Percentiles rank a stretch among this genome's conserved stretches.
Evolutionary conservation across 2,329 filamentous ascomycete species (phyloP).

Genomic region (Dactylellina sp.): DNA sequence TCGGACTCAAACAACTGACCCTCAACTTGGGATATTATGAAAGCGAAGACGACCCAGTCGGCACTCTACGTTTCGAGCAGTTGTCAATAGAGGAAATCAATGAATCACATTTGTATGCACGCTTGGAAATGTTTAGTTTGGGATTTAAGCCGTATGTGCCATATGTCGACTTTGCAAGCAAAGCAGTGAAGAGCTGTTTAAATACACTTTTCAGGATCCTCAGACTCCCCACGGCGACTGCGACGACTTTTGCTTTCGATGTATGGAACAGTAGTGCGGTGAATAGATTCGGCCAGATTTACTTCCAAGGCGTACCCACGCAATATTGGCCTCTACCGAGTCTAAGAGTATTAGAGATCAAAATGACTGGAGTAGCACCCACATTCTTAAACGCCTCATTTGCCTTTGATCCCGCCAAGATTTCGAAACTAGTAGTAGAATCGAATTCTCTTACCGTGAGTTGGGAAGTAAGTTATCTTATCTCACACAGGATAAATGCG

Average conservation of each 20-base stretch:
- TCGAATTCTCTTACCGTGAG: neutral
- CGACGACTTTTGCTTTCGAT: neutral
- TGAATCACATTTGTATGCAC: neutral
- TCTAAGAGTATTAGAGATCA: neutral
- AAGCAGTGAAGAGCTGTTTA: neutral
- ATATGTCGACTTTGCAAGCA: neutral
- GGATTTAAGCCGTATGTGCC: neutral
- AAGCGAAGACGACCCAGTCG: neutral
- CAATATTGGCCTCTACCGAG: neutral
- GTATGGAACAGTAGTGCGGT: neutral
- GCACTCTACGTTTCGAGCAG: neutral
- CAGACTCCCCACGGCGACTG: neutral
- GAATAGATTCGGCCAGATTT: neutral
- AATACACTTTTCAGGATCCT: neutral
- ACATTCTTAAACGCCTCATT: too few species aligned
- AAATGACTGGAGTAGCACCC: slow-evolving; percentile 6
- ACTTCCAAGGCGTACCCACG: neutral
- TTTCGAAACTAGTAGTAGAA: neutral
- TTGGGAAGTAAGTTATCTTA: neutral
- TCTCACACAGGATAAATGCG: too few species aligned
- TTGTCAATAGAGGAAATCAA: neutral
- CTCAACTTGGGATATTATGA: neutral
- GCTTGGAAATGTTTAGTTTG: neutral
- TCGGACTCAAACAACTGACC: slow-evolving; percentile 10
- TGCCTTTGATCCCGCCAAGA: neutral